Evolutionary conservation across 148 eudicot genomes (phyloP), one percentile per base, ranked within the genome.

Genomic region (Hydrangea macrophylla): DNA sequence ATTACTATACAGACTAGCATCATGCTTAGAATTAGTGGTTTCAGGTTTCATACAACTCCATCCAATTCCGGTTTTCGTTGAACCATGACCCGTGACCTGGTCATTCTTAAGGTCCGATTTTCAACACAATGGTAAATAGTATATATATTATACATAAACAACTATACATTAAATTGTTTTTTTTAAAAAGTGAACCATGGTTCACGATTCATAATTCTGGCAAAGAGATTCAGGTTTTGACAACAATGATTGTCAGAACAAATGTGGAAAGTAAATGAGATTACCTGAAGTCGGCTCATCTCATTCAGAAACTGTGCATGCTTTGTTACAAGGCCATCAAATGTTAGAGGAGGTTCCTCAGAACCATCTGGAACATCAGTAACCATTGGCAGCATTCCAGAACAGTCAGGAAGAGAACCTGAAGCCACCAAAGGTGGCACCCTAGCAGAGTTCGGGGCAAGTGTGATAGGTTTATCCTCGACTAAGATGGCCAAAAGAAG

Each of bases 391-490:
- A 85, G 89, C 79, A 80, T 78, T 28, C 79, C 83, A 68, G 93
- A 81, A 65, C 68, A 50, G 72, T 91, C 96, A 8, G 93, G 74
- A 69, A 70, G 79, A 72, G 81, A 60, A 74, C 80, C 79, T 45
- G 93, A 63, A n/a, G 70, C 82, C 53, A 89, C 70, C 67, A 95
- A 80, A 62, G 96, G 81, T 48, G 88, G 90, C 65, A 95, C 83
- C 74, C 89, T 85, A 31, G 96, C 99, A 72, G 99, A 91, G 68
- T 95, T 95, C 64, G 99, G 96, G 76, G 99, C 93, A 68, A 95
- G 93, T 35, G 97, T 95, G 33, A 95, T 91, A 27, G 96, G 84
- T 71, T 87, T 92, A 67, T 86, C 85, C 85, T 95, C 99, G 32
- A 95, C 99, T 68, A 95, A 74, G 45, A 95, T 84, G 37, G 99